A percentile compares a stretch with the other conserved stretches of the same genome.
Evolutionary conservation across 208 protist genomes (phyloP).

Genomic region (Trypanosoma platydactyli): DNA sequence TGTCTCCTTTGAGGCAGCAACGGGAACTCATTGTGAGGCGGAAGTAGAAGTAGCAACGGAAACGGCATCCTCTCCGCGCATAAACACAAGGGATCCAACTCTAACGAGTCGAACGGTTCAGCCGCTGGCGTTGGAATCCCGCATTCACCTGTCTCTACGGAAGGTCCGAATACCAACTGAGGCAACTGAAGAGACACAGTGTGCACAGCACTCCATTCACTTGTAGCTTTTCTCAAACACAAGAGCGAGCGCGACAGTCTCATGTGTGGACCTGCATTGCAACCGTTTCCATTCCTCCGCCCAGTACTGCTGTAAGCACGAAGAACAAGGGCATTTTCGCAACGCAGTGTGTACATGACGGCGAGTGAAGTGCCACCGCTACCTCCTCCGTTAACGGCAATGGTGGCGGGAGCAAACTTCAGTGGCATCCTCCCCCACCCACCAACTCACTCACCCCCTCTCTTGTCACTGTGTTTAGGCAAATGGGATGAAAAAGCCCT

Average conservation of each 20-base stretch:
- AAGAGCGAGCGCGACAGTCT: background rate
- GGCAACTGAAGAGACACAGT: background rate
- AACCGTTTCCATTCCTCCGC: too few relatives aligned
- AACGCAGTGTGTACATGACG: conserved; percentile 16
- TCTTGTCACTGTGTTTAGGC: background rate
- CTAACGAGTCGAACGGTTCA: background rate
- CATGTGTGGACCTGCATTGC: background rate
- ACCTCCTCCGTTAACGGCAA: background rate
- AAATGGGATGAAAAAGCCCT: background rate
- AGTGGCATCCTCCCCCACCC: conserved; percentile 20
- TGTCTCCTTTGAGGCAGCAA: background rate
- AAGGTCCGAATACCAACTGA: background rate
- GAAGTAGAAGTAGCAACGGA: background rate
- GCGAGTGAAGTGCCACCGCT: conserved; percentile 3
- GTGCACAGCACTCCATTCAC: background rate
- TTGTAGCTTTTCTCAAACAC: conserved; percentile 4
- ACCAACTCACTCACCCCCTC: background rate
- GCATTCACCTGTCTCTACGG: too few relatives aligned
- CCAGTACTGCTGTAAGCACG: background rate
- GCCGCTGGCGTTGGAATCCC: background rate
- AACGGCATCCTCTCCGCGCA: background rate
- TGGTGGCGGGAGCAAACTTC: conserved; percentile 9
- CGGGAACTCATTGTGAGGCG: background rate
- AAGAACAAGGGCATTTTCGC: conserved; percentile 15
- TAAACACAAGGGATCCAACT: background rate